Evolutionary conservation across 345 rosid genomes (phyloP).

Genomic region (Aquilaria yunnanensis): DNA sequence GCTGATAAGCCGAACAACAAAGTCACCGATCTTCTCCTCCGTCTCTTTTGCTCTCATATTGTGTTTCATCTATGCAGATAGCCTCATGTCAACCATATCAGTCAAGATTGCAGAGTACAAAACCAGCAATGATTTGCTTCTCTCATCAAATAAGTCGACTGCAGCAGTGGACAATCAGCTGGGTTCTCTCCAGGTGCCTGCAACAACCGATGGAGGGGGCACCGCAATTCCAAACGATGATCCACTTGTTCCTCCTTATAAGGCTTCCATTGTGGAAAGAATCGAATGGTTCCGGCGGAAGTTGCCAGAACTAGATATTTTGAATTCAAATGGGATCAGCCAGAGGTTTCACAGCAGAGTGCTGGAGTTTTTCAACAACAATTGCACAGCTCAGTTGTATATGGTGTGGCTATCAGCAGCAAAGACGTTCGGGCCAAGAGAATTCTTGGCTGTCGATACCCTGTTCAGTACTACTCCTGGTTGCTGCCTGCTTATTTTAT

Average conservation of each 20-base stretch:
- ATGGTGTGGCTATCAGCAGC: conserved; percentile 77
- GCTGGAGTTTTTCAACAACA: conserved; percentile 31
- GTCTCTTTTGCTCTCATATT: conserved; percentile 19
- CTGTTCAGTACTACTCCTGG: conserved; percentile 46
- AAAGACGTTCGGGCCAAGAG: conserved; percentile 44
- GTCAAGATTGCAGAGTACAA: conserved; percentile 3
- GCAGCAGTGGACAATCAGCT: neutral
- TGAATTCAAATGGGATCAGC: conserved; percentile 34
- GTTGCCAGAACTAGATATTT: conserved; percentile 41
- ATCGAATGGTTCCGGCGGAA: conserved; percentile 47
- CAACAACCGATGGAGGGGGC: conserved; percentile 10
- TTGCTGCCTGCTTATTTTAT: conserved; percentile 53
- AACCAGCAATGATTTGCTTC: neutral
- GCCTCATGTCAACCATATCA: conserved; percentile 3
- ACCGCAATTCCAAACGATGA: conserved; percentile 15
- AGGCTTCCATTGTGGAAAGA: conserved; percentile 41
- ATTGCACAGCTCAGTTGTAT: conserved; percentile 48
- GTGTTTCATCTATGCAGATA: conserved; percentile 22
- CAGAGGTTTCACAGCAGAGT: conserved; percentile 34
- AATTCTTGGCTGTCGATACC: conserved; percentile 49
- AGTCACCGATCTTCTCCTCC: conserved; percentile 14
- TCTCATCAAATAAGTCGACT: neutral
- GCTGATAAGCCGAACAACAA: conserved; percentile 10
- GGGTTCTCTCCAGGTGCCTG: neutral
- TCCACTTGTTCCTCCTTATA: conserved; percentile 42